Conservation (phyloP, 345 rosid genomes). For the Excoecaria agallocha region DNA sequence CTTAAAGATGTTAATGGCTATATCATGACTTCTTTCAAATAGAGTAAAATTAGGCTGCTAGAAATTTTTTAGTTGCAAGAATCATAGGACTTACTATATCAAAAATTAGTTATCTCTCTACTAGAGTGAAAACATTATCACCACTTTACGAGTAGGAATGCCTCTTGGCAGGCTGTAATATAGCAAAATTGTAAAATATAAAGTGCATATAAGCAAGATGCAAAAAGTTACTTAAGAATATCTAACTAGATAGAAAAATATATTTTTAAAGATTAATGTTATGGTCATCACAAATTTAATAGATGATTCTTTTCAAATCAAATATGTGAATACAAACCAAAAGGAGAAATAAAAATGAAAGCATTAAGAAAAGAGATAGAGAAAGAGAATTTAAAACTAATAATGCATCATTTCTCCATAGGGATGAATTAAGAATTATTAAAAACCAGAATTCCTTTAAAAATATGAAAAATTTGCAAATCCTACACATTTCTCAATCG, state of each 20-base stretch:
- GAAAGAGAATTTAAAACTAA: no score
- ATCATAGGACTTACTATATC: slow-evolving; percentile 62
- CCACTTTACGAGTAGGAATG: slow-evolving; percentile 72
- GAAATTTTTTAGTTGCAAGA: background rate
- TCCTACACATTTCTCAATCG: no score
- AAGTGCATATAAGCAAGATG: background rate
- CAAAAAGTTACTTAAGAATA: background rate
- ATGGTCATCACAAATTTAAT: background rate
- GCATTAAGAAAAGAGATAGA: no score
- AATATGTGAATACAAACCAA: background rate
- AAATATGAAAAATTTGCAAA: no score
- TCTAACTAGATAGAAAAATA: background rate
- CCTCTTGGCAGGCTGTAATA: slow-evolving; percentile 72
- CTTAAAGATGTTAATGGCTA: slow-evolving; percentile 20
- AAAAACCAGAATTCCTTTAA: no score
- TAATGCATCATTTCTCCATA: no score
- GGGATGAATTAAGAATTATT: no score
- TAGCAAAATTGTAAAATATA: background rate
- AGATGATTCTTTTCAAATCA: background rate
- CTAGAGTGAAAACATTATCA: slow-evolving; percentile 71
- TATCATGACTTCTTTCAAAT: background rate
- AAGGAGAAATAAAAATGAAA: no score
- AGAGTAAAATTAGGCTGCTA: background rate
- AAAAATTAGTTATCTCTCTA: slow-evolving; percentile 85
- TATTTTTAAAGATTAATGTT: background rate